phyloP scores from a whole-genome alignment of 805 yeast species.

The Saturnispora gosingensis region DNA sequence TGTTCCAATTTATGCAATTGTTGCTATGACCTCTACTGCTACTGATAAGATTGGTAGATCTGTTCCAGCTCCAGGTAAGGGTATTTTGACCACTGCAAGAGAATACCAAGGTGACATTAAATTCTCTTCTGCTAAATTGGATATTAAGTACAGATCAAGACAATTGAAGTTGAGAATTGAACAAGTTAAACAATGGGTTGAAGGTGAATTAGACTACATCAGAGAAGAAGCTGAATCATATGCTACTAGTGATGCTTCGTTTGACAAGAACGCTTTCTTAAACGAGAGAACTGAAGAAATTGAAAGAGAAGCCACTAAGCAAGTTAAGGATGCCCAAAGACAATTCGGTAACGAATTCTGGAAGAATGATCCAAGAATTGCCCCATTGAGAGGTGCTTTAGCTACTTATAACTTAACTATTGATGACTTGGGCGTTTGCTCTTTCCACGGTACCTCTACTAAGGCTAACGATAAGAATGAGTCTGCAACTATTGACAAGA shows the following conservation, averaged over 20 bases:
- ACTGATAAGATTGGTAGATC: conserved; percentile 98
- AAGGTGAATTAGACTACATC: conserved; percentile 62
- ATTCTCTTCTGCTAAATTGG: conserved; percentile 71
- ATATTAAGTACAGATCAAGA: conserved; percentile 87
- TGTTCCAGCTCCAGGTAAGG: conserved; percentile 99
- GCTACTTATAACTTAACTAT: conserved; percentile 88
- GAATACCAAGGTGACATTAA: conserved; percentile 79
- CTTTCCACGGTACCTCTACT: conserved; percentile 99
- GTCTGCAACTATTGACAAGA: conserved; percentile 78
- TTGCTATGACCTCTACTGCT: conserved; percentile 93
- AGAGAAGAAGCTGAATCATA: conserved; percentile 58
- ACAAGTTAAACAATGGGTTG: conserved; percentile 81
- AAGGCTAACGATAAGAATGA: conserved; percentile 98
- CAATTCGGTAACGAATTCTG: conserved; percentile 96
- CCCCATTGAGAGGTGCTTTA: conserved; percentile 94
- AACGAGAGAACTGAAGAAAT: conserved; percentile 84
- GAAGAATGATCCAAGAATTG: conserved; percentile 83
- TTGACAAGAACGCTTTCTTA: conserved; percentile 46
- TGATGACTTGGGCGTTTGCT: conserved; percentile 93
- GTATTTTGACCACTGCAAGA: conserved; percentile 95
- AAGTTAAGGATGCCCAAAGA: conserved; percentile 78
- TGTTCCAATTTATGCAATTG: conserved; percentile 94
- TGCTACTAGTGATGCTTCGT: conserved; percentile 38
- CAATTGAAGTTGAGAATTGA: conserved; percentile 71
- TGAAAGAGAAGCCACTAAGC: conserved; percentile 73